Evolutionary conservation across 108 stramenopile genomes (phyloP).

Genomic region (Hondaea fermentalgiana): DNA sequence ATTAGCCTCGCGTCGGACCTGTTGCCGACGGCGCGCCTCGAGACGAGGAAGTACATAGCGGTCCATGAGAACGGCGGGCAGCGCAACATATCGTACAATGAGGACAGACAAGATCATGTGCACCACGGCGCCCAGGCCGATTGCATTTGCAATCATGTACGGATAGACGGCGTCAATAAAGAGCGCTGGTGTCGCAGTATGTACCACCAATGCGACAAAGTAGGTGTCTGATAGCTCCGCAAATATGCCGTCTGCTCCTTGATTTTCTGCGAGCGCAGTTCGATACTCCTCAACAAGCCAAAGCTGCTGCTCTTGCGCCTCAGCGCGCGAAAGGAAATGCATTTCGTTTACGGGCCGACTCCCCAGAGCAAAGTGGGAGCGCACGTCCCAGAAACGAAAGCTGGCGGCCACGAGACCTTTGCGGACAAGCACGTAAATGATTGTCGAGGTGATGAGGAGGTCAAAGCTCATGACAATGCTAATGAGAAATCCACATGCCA

Average conservation of each 20-base stretch:
- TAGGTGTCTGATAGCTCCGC: background rate
- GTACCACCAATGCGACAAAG: background rate
- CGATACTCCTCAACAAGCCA: background rate
- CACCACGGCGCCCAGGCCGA: background rate
- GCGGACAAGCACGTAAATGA: background rate
- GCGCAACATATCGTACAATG: background rate
- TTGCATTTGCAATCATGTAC: background rate
- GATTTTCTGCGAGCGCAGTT: background rate
- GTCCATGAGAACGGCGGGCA: background rate
- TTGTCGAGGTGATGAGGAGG: background rate
- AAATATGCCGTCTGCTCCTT: background rate
- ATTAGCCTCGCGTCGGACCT: background rate
- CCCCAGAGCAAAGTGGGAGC: background rate
- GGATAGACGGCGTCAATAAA: background rate
- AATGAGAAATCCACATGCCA: background rate
- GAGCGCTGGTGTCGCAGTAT: background rate
- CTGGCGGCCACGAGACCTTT: background rate
- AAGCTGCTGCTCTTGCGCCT: background rate
- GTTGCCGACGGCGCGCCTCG: background rate
- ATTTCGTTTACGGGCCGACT: background rate
- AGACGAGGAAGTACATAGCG: background rate
- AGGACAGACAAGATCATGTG: background rate
- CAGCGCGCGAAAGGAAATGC: background rate
- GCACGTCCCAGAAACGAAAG: constrained; percentile 2
- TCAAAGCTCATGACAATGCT: constrained; percentile 9